Evolutionary conservation across 192 early-diverging fungal genomes (phyloP), one percentile per base, ranked within the genome.

Genomic region (Entomortierella lignicola): DNA sequence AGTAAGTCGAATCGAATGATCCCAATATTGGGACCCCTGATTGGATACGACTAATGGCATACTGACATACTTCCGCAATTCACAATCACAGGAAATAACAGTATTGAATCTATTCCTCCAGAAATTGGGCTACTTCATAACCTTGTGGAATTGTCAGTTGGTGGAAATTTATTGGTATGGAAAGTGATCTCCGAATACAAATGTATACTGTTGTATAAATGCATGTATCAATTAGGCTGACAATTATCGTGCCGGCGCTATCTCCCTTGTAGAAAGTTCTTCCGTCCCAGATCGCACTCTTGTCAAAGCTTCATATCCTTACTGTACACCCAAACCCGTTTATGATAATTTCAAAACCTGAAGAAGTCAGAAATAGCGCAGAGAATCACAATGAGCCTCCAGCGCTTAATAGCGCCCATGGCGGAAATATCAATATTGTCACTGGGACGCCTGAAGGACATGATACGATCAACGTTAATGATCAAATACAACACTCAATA

Each of bases 121-220:
- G 83, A 84, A 43, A 86, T 86, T 43, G 77, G 71, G 10, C 53
- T 79, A 4, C 63, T 86, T 7, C 77, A 70, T n/a, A 83, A 86
- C 32, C 51, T 86, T 17, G 73, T 82, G 6, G 85, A 86, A 21
- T 70, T 86, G 2, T 86, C 85, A 0, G 17, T 86, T 20, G 85
- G 85, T 10, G 84, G 84, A 44, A 86, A 86, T 34, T 25, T 62
- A 11, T 42, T 86, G 60, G 84, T 85, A 72, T 37, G 52, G 3
- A n/a, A 52, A 30, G 23, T 7, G 29, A 34, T 8, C 31, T 27
- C 27, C 31, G 43, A 18, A 51, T 29, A 63, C n/a, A n/a, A n/a
- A n/a, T n/a, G n/a, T 37, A 37, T 37, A 37, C 4, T 25, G 34
- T 11, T 23, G 17, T 39, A 18, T 26, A 34, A 25, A 26, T 51